These are phyloP conservation scores for Penicillium janthinellum DNA, from an alignment of 2,329 filamentous ascomycete genomes.

Conservation along the genomic window DNA sequence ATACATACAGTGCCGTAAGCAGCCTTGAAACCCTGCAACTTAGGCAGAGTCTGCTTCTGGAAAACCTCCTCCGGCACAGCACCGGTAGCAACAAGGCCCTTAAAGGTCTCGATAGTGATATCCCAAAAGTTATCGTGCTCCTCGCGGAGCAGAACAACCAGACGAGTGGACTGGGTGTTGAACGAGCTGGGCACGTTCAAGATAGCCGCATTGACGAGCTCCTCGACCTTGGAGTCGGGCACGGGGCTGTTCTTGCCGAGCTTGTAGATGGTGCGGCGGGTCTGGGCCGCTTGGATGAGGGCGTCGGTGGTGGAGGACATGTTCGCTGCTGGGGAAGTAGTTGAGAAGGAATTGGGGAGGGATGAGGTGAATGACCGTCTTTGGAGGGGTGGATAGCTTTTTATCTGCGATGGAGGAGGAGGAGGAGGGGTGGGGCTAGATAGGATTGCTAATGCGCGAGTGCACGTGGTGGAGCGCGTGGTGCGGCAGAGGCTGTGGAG, in stretches of 20 bases:
- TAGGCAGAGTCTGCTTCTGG: constrained; percentile 49
- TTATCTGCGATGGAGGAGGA: neutral
- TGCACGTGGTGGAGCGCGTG: constrained; percentile 12
- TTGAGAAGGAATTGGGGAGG: neutral
- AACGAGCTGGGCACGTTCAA: constrained; percentile 76
- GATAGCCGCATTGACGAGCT: constrained; percentile 53
- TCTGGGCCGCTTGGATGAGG: constrained; percentile 36
- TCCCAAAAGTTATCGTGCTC: constrained; percentile 92
- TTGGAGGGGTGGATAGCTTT: constrained; percentile 31
- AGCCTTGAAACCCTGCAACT: constrained; percentile 63
- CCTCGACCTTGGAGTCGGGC: constrained; percentile 39
- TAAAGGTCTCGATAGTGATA: constrained; percentile 64
- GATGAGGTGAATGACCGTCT: constrained; percentile 20
- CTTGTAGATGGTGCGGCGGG: constrained; percentile 41
- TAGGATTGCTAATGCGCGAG: neutral
- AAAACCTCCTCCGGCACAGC: constrained; percentile 55
- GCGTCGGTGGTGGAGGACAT: constrained; percentile 24
- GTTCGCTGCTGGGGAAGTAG: constrained; percentile 5
- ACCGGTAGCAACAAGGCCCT: constrained; percentile 65
- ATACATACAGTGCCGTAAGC: constrained; percentile 72
- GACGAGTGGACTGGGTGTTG: constrained; percentile 83
- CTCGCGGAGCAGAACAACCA: constrained; percentile 74
- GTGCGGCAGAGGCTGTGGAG: constrained; percentile 15
- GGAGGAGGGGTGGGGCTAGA: constrained; percentile 1
- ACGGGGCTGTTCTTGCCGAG: constrained; percentile 39